These are phyloP conservation scores for Metschnikowia aberdeeniae DNA, from an alignment of 805 yeast species.

Conservation along the genomic window DNA sequence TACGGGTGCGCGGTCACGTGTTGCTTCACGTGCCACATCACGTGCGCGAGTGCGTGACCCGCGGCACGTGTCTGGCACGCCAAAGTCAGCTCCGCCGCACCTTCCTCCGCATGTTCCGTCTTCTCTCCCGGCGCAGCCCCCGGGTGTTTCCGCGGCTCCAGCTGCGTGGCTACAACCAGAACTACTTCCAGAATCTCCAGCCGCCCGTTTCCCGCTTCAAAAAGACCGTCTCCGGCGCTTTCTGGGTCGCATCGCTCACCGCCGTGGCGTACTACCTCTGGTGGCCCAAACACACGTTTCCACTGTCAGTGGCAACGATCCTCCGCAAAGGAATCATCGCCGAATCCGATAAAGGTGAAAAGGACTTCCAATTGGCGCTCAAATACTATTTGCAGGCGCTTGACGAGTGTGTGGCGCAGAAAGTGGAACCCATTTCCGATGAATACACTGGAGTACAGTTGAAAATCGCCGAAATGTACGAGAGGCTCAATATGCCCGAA, in stretches of 20 bases:
- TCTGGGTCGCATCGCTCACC: constrained; percentile 16
- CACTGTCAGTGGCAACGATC: constrained; percentile 63
- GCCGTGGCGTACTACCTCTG: constrained; percentile 38
- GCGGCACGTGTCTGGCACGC: too few species aligned
- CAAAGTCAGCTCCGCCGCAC: neutral
- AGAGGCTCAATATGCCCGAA: constrained; percentile 53
- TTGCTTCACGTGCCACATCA: neutral
- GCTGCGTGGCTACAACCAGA: constrained; percentile 9
- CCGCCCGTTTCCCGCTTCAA: constrained; percentile 14
- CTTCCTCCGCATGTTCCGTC: neutral
- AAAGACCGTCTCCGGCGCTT: constrained; percentile 10
- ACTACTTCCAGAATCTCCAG: constrained; percentile 13
- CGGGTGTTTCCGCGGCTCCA: neutral
- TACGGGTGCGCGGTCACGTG: neutral
- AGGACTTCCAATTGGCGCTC: constrained; percentile 65
- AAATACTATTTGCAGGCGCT: constrained; percentile 72
- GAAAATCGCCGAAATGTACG: constrained; percentile 84
- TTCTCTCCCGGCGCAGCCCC: neutral
- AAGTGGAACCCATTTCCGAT: constrained; percentile 58
- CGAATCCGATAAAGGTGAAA: constrained; percentile 63
- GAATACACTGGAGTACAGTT: constrained; percentile 89
- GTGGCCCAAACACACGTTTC: constrained; percentile 70
- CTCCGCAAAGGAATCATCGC: constrained; percentile 80
- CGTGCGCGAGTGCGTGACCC: constrained; percentile 1
- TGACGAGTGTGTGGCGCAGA: constrained; percentile 52